Conservation (phyloP, 768 basidiomycete genomes). For the Rubroboletus pulcherrimus region DNA sequence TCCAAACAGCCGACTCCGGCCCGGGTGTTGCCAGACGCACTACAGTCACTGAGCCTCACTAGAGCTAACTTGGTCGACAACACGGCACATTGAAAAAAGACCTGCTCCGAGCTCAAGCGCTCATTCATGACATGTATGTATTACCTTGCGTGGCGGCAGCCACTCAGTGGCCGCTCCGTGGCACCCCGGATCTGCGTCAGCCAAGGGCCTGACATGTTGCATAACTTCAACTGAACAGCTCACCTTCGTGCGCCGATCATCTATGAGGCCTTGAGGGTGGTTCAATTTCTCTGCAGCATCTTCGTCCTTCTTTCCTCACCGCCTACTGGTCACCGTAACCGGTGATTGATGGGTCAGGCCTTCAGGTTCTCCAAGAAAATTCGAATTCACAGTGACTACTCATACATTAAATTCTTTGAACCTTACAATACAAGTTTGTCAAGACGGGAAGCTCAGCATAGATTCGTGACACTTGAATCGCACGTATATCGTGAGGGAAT, state of each 20-base stretch:
- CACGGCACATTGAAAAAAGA: neutral
- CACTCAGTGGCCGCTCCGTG: neutral
- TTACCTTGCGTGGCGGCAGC: neutral
- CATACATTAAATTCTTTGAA: neutral
- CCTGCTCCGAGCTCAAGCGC: too few relatives aligned
- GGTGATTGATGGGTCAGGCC: neutral
- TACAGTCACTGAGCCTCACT: too few relatives aligned
- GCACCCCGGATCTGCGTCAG: neutral
- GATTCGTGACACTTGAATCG: too few relatives aligned
- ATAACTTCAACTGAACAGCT: neutral
- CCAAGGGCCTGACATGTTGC: neutral
- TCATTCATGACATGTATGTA: neutral
- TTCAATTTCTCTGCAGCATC: neutral
- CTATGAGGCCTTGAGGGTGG: too few relatives aligned
- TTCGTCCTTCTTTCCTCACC: neutral
- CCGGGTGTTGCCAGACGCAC: neutral
- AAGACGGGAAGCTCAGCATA: too few relatives aligned
- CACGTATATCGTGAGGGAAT: neutral
- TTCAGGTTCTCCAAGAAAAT: too few relatives aligned
- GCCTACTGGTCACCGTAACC: neutral
- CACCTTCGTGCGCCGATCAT: neutral
- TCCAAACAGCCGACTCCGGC: neutral
- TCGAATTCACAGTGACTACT: too few relatives aligned
- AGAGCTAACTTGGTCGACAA: neutral
- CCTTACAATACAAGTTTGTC: neutral